Percentiles rank a stretch among this genome's conserved stretches.
These are phyloP conservation scores for Fusarium nelsonii DNA, from an alignment of 2,329 filamentous ascomycete genomes.

Conservation along the genomic window DNA sequence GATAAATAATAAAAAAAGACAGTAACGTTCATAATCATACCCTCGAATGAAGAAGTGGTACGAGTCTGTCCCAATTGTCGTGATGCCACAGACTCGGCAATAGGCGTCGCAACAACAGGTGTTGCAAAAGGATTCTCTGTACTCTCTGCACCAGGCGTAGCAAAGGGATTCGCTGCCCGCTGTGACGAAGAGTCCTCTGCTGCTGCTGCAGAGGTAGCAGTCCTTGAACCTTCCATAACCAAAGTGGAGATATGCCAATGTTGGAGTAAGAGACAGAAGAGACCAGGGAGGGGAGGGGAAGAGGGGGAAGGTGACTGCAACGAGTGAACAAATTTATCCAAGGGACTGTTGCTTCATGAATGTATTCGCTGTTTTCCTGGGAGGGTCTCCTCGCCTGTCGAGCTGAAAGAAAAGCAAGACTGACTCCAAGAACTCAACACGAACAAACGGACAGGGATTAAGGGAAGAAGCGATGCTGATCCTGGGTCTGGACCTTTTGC, in stretches of 20 bases:
- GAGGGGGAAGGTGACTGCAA: neutral
- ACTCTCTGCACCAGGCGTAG: conserved; percentile 29
- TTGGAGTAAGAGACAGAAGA: conserved; percentile 17
- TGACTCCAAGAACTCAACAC: conserved; percentile 1
- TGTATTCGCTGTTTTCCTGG: neutral
- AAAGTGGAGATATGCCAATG: conserved; percentile 27
- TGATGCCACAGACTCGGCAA: conserved; percentile 35
- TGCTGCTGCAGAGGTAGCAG: conserved; percentile 20
- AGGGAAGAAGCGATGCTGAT: neutral
- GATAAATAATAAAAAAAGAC: neutral
- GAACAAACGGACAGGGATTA: conserved; percentile 1
- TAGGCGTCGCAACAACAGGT: conserved; percentile 36
- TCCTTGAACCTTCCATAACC: conserved; percentile 38
- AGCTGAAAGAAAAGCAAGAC: conserved; percentile 8
- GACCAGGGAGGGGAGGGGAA: conserved; percentile 20
- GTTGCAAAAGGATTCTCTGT: conserved; percentile 42
- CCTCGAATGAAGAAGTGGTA: conserved; percentile 31
- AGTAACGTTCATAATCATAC: neutral
- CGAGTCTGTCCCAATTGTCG: conserved; percentile 24
- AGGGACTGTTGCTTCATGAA: conserved; percentile 11
- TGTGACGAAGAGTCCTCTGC: conserved; percentile 22
- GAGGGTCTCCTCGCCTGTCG: neutral
- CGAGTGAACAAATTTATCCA: conserved; percentile 13
- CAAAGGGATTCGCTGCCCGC: conserved; percentile 25
- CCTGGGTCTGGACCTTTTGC: neutral